Conservation (phyloP, 1,284 basidiomycete species). For the Earliella scabrosa region DNA sequence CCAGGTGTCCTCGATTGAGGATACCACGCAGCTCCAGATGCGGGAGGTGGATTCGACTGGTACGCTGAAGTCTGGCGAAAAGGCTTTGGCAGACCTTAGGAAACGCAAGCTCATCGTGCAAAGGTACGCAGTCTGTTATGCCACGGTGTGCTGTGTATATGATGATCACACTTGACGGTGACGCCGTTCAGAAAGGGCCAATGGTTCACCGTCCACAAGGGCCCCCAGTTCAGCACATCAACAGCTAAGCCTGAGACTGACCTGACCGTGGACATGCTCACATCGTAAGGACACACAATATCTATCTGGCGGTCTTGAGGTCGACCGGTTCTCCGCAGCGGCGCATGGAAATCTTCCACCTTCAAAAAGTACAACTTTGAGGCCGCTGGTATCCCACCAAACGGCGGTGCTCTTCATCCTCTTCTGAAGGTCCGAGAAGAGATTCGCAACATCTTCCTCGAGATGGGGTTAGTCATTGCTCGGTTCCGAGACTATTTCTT, state of each 20-base stretch:
- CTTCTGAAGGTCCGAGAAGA: slow-evolving; percentile 98
- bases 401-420: slow-evolving; percentile 93
- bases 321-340: slow-evolving; percentile 49
- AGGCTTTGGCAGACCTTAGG: slow-evolving; percentile 82
- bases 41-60: slow-evolving; percentile 78
- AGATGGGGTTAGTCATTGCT: slow-evolving; percentile 84
- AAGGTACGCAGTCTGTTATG: too few species aligned
- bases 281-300: slow-evolving; percentile 57
- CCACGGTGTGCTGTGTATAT: too few species aligned
- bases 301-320: not conserved
- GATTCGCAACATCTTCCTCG: slow-evolving; percentile 97
- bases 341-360: slow-evolving; percentile 87
- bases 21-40: slow-evolving; percentile 79
- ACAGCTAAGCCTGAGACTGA: slow-evolving; percentile 98
- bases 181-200: slow-evolving; percentile 90
- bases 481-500: not conserved
- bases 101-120: slow-evolving; percentile 89
- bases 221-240: slow-evolving; percentile 87
- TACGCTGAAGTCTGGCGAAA: slow-evolving; percentile 74
- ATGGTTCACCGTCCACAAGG: slow-evolving; percentile 92
- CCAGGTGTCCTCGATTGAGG: slow-evolving; percentile 68
- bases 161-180: too few species aligned
- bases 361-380: slow-evolving; percentile 99
- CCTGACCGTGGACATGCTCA: slow-evolving; percentile 94
- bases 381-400: slow-evolving; percentile 89